Conservation (phyloP, 2,329 filamentous ascomycete species). For the Dichotomopilus funicola region DNA sequence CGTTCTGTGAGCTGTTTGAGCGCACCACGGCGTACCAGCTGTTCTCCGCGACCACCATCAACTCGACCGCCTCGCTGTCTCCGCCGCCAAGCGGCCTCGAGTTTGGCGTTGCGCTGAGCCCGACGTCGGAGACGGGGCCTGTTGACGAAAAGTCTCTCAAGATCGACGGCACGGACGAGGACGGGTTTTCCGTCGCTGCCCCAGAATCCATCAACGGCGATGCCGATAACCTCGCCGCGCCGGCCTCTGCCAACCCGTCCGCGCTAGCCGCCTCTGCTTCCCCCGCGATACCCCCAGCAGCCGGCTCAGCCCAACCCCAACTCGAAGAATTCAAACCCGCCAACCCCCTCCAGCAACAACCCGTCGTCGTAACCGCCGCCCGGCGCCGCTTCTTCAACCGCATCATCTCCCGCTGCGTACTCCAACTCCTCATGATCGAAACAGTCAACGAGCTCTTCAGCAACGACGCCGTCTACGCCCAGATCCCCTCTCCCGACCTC, state of each 20-base stretch:
- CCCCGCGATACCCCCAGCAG: constrained; percentile 24
- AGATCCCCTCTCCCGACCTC: constrained; percentile 86
- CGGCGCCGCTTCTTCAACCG: constrained; percentile 96
- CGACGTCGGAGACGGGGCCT: constrained; percentile 33
- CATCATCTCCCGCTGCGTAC: constrained; percentile 96
- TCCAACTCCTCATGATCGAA: constrained; percentile 98
- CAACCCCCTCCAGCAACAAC: constrained; percentile 72
- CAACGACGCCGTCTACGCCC: constrained; percentile 87
- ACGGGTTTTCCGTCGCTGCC: constrained; percentile 29
- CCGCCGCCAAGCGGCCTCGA: constrained; percentile 48
- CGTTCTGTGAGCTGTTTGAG: constrained; percentile 93
- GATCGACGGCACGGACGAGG: constrained; percentile 49
- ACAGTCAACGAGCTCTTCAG: constrained; percentile 98
- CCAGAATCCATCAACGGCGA: constrained; percentile 29
- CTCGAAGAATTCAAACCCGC: constrained; percentile 86
- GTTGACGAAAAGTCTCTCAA: constrained; percentile 53
- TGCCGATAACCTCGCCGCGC: constrained; percentile 13
- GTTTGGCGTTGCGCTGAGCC: constrained; percentile 41
- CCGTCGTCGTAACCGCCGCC: constrained; percentile 85
- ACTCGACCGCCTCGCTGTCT: constrained; percentile 45
- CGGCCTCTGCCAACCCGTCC: constrained; percentile 20
- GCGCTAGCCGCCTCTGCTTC: constrained; percentile 20
- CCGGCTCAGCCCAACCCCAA: constrained; percentile 32
- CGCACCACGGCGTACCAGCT: constrained; percentile 91
- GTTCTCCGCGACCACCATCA: constrained; percentile 71